Base-by-base conservation (phyloP, 139 green algal species). In the Coccomyxa sp. region DNA sequence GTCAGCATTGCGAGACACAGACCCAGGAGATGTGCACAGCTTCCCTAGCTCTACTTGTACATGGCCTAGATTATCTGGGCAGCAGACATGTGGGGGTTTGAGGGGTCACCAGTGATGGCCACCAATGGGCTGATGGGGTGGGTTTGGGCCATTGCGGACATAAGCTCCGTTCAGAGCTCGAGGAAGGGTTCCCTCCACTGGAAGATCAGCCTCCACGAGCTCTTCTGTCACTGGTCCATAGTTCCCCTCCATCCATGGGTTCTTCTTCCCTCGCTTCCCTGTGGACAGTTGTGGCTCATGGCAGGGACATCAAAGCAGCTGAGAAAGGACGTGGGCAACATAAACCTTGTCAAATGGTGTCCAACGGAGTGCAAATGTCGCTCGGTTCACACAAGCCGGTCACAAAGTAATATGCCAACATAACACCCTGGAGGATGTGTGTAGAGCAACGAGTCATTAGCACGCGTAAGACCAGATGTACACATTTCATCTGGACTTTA, bases 91-190 rank as follows among this genome's bases (percentile, higher is more conserved):
- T 13, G n/a, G 57, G 30, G 57, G 30, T 14, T 66, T 14, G 30
- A 27, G 4, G 13, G n/a, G 38, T 25, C 71, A 87, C 79, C 77
- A 78, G 81, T 89, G 85, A n/a, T 88, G 87, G 75, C 78, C 77
- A 18, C 80, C 71, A 15, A n/a, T 85, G 0, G 87, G 85, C 67
- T 58, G 32, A 66, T 83, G 83, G 13, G 79, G 78, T 9, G 85
- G 83, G 67, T 88, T 89, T 32, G 85, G 89, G 10, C 85, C 88
- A 74, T 59, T 80, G 28, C 77, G 82, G 58, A 67, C 83, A 45
- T 60, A 78, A 10, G 66, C n/a, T 16, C 71, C 71, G 31, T 76
- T 51, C 16, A 75, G 25, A 45, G 76, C 51, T 13, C 10, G 67
- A 15, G 87, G 87, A 32, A 90, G 57, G 21, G 75, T 10, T 4